Percentiles rank a stretch among this genome's conserved stretches.
These are phyloP conservation scores for Magnusiomyces suaveolens DNA, from an alignment of 1,139 yeast species.

Conservation along the genomic window DNA sequence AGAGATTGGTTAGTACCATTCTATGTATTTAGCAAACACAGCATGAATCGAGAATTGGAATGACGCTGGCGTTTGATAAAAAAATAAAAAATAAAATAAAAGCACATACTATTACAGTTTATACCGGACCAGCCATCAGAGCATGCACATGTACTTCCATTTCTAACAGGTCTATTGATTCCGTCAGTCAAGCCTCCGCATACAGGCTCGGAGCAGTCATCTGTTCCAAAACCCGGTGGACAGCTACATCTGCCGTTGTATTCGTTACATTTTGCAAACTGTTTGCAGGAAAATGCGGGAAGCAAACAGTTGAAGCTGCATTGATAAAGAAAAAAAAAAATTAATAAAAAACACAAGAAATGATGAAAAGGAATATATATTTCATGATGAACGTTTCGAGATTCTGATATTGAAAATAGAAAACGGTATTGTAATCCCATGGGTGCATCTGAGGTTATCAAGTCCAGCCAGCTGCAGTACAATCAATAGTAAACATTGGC, in stretches of 20 bases:
- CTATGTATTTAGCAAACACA: too few relatives aligned
- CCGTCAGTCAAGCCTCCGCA: conserved; percentile 76
- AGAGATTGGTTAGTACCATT: conserved; percentile 9
- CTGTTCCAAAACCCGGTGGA: conserved; percentile 86
- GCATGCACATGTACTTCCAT: conserved; percentile 55
- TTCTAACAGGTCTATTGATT: conserved; percentile 52
- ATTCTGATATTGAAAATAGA: too few relatives aligned
- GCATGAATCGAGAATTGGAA: too few relatives aligned
- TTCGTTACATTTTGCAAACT: conserved; percentile 75
- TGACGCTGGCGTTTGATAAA: too few relatives aligned
- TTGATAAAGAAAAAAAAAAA: neutral
- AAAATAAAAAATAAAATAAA: too few relatives aligned
- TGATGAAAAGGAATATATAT: neutral
- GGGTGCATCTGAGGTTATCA: too few relatives aligned
- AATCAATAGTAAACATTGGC: too few relatives aligned
- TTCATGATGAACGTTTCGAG: too few relatives aligned
- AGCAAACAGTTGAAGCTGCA: conserved; percentile 79
- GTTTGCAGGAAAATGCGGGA: conserved; percentile 84
- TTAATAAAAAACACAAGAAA: neutral
- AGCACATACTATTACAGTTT: conserved; percentile 52
- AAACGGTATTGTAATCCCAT: too few relatives aligned
- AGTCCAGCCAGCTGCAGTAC: too few relatives aligned
- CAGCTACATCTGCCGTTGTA: conserved; percentile 90
- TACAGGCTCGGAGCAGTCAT: conserved; percentile 79
- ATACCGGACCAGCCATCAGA: conserved; percentile 86